Evolutionary conservation across 2,329 filamentous ascomycete species (phyloP).

Genomic region (Trichoderma cornu-damae): DNA sequence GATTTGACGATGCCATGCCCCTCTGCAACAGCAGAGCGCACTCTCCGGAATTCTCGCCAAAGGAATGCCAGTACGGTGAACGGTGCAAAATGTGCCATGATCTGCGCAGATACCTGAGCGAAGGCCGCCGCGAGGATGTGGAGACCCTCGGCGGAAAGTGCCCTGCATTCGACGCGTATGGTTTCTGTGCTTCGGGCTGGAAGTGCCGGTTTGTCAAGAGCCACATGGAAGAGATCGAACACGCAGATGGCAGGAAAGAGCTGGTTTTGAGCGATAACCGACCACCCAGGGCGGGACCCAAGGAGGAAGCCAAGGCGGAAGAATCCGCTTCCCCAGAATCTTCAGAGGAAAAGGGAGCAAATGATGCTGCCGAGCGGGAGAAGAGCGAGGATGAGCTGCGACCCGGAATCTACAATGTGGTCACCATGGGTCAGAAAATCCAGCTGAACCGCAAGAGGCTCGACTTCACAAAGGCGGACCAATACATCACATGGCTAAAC

Average conservation of each 20-base stretch:
- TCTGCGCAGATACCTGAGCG: conserved; percentile 74
- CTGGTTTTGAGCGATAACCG: conserved; percentile 59
- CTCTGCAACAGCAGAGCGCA: conserved; percentile 72
- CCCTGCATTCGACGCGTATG: conserved; percentile 71
- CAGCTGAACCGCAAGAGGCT: conserved; percentile 68
- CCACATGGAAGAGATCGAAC: conserved; percentile 76
- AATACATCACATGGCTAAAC: conserved; percentile 73
- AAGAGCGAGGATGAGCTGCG: conserved; percentile 42
- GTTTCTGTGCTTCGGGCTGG: conserved; percentile 80
- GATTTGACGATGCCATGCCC: conserved; percentile 68
- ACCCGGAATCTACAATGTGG: conserved; percentile 69
- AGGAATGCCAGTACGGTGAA: conserved; percentile 70
- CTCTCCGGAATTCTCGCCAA: conserved; percentile 74
- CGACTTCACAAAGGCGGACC: conserved; percentile 66
- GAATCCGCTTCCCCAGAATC: neutral
- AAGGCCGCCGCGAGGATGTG: conserved; percentile 77
- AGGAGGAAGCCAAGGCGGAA: conserved; percentile 9
- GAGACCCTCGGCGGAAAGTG: conserved; percentile 71
- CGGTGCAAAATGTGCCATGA: conserved; percentile 80
- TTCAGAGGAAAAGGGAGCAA: conserved; percentile 1
- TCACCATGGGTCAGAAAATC: conserved; percentile 65
- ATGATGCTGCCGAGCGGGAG: conserved; percentile 27
- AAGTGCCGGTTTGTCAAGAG: conserved; percentile 87
- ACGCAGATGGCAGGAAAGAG: conserved; percentile 76
- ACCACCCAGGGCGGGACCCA: conserved; percentile 16